Conservation (phyloP, 345 rosid species). For the Moricandia moricandioides region DNA sequence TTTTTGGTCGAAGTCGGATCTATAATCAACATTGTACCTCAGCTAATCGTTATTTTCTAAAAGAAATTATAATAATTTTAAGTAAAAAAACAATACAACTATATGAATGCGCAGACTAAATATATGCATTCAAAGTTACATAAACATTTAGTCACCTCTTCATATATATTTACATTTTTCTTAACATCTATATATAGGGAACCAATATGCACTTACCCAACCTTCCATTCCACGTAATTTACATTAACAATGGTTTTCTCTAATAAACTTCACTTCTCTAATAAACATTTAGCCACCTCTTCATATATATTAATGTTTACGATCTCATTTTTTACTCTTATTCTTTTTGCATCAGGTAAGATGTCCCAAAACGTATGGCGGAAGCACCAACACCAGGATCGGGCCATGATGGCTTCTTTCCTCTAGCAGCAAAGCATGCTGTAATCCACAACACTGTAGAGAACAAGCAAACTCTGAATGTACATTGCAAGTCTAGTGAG, state of each 20-base stretch:
- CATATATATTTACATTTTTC: background rate
- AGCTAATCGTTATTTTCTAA: too few species aligned
- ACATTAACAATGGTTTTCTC: background rate
- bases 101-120: background rate
- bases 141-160: background rate
- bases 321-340: background rate
- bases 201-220: background rate
- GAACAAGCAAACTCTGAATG: too few species aligned
- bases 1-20: too few species aligned
- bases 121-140: background rate
- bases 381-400: too few species aligned
- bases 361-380: too few species aligned
- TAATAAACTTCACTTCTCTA: background rate
- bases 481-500: conserved; percentile 1
- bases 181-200: background rate
- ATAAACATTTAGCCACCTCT: too few species aligned
- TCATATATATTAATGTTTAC: background rate
- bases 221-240: background rate
- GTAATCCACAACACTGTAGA: too few species aligned
- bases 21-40: too few species aligned
- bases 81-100: background rate
- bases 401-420: too few species aligned
- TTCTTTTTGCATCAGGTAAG: background rate
- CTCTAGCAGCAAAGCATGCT: too few species aligned
- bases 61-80: too few species aligned